phyloP scores from a whole-genome alignment of 2,329 filamentous ascomycete species.

The Pseudogymnoascus sp. region DNA sequence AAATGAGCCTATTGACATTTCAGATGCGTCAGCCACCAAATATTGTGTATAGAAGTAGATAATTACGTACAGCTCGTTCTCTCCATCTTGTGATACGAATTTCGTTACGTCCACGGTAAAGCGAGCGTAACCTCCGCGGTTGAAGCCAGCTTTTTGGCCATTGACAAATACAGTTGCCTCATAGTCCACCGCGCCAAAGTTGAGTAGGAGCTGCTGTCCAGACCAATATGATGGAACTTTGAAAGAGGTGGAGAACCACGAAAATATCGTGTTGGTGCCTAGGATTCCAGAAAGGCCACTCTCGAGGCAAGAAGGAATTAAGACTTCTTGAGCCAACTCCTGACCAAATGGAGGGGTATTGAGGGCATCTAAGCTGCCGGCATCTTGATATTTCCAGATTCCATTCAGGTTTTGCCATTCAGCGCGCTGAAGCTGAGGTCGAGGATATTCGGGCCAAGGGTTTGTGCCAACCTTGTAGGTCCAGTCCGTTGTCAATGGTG shows the following conservation, averaged over 20 bases:
- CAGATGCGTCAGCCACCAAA: background rate
- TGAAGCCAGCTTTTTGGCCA: conserved; percentile 41
- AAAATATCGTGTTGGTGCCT: conserved; percentile 32
- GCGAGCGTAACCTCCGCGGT: conserved; percentile 55
- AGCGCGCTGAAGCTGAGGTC: conserved; percentile 38
- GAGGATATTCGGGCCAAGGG: conserved; percentile 43
- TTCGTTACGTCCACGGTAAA: conserved; percentile 54
- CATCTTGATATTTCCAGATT: conserved; percentile 39
- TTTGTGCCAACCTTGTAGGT: conserved; percentile 39
- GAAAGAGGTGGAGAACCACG: conserved; percentile 44
- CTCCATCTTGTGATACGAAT: conserved; percentile 28
- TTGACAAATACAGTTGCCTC: conserved; percentile 52
- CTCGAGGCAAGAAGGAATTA: conserved; percentile 48
- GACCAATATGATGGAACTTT: conserved; percentile 32
- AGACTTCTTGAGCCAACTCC: conserved; percentile 36
- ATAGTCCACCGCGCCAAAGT: conserved; percentile 46
- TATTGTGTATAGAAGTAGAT: background rate
- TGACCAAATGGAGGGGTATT: conserved; percentile 38
- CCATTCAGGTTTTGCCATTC: conserved; percentile 44
- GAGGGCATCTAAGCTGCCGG: conserved; percentile 32
- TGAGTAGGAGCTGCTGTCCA: conserved; percentile 36
- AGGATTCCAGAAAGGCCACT: conserved; percentile 46
- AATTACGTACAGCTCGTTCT: conserved; percentile 46
- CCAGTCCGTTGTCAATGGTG: conserved; percentile 39
- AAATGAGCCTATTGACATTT: conserved; percentile 43